Conservation (phyloP, 2,329 filamentous ascomycete genomes). For the Geoglossum cookeanum region DNA sequence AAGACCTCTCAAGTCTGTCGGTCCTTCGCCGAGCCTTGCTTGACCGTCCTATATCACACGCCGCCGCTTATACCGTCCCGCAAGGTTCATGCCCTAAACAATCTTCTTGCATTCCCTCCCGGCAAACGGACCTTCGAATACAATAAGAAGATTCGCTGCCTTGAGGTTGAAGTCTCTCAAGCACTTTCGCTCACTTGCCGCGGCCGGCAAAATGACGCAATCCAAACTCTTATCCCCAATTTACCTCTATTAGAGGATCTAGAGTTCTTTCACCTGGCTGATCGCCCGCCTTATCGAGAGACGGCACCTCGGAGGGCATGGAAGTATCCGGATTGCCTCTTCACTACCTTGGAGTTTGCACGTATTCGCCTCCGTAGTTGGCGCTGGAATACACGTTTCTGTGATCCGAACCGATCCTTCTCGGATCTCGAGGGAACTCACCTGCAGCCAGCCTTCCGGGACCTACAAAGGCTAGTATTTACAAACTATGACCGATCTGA, state of each 20-base stretch:
- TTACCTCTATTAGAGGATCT: constrained; percentile 50
- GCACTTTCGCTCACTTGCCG: constrained; percentile 34
- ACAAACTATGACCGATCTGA: constrained; percentile 21
- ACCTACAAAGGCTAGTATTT: constrained; percentile 36
- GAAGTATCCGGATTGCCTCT: constrained; percentile 48
- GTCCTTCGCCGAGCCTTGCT: constrained; percentile 49
- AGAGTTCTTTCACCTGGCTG: constrained; percentile 50
- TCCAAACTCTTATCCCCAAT: constrained; percentile 38
- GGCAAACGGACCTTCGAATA: constrained; percentile 37
- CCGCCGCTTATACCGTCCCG: constrained; percentile 41
- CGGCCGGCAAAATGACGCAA: constrained; percentile 33
- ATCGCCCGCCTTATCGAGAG: constrained; percentile 45
- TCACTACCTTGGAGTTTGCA: constrained; percentile 38
- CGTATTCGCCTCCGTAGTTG: constrained; percentile 28
- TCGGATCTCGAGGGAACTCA: constrained; percentile 35
- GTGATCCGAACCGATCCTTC: constrained; percentile 15
- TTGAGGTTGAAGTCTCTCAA: constrained; percentile 48
- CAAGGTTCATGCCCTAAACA: constrained; percentile 28
- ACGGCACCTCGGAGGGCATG: constrained; percentile 36
- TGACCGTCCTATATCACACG: constrained; percentile 51
- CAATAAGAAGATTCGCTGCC: constrained; percentile 41
- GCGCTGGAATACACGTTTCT: constrained; percentile 36
- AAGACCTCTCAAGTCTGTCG: constrained; percentile 42
- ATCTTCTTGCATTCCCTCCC: constrained; percentile 35
- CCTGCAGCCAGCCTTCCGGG: constrained; percentile 33